Base-by-base conservation (phyloP, 2,329 filamentous ascomycete species). In the Hymenoscyphus linearis region DNA sequence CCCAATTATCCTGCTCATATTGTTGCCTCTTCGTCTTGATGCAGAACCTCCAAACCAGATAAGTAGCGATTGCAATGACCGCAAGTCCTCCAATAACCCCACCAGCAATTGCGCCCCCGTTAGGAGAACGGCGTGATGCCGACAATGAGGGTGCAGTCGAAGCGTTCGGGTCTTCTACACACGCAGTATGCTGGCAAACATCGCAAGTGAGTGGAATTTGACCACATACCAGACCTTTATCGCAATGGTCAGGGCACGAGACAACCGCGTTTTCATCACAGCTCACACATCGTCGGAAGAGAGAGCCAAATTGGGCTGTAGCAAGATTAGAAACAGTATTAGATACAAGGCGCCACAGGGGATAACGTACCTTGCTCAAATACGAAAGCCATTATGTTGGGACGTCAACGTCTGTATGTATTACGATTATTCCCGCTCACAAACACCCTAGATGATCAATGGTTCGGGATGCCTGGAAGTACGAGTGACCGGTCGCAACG, bases 41-140 rank as follows among this genome's bases (percentile, higher is more conserved):
- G 73, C 87, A 91, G 77, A 91, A 96, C 74, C 87, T 88, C 89
- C 91, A 98, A 36, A 97, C 81, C 47, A 96, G 76, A 69, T 92
- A 96, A 2, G 88, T 88, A 58, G 90, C 73, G 40, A 91, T 76
- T n/a, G 83, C 88, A 58, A 98, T 81, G 53, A 86, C 81, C n/a
- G 82, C 81, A 14, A 98, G 75, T 67, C 92, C 95, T 65, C 92
- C 95, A 52, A 98, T 79, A 10, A 97, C 92, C 66, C 93, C 93
- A 66, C 95, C 95, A 1, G 89, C 93, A 66, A 99, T 97, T 36
- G 91, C 90, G 50, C 93, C 93, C 1, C 88, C 80, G 68, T 90
- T 93, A 7, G 88, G 83, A 7, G 83, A 81, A 12, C 77, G 76
- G 27, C 67, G 67, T 14, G 73, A 70, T n/a, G 71, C 72, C 4